Percentiles rank a stretch among this genome's conserved stretches.
Conservation (phyloP, 257 asterid species). For the Mentha longifolia region DNA sequence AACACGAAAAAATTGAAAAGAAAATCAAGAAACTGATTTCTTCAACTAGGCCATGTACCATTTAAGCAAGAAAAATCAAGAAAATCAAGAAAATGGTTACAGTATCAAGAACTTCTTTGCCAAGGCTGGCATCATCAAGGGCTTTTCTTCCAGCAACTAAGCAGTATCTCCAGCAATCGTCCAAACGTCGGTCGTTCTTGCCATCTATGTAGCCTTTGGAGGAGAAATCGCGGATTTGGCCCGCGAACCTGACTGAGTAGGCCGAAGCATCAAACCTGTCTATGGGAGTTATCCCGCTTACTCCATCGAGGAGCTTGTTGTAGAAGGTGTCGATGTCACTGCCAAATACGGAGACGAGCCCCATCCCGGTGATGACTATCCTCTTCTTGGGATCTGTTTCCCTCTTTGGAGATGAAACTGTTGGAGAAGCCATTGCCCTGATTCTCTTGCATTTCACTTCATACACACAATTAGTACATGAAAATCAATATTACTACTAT, state of each 20-base stretch:
- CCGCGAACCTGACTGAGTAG: slow-evolving; percentile 45
- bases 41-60: background rate
- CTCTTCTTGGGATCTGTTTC: slow-evolving; percentile 55
- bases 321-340: slow-evolving; percentile 48
- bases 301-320: slow-evolving; percentile 51
- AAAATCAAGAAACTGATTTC: background rate
- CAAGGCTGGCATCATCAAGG: slow-evolving; percentile 46
- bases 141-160: slow-evolving; percentile 54
- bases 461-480: slow-evolving; percentile 2
- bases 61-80: too few relatives aligned
- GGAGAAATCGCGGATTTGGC: slow-evolving; percentile 52
- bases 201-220: slow-evolving; percentile 54
- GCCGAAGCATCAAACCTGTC: slow-evolving; percentile 53
- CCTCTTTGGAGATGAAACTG: slow-evolving; percentile 46
- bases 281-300: slow-evolving; percentile 48
- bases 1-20: background rate
- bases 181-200: slow-evolving; percentile 48
- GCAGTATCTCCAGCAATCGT: slow-evolving; percentile 53
- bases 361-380: slow-evolving; percentile 55
- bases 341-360: slow-evolving; percentile 58
- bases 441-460: slow-evolving; percentile 26
- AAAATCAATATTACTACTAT: background rate
- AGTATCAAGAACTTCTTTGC: slow-evolving; percentile 37
- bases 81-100: slow-evolving; percentile 24
- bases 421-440: slow-evolving; percentile 36